phyloP scores from a whole-genome alignment of 2,329 filamentous ascomycete genomes.

The Fusarium setosum region DNA sequence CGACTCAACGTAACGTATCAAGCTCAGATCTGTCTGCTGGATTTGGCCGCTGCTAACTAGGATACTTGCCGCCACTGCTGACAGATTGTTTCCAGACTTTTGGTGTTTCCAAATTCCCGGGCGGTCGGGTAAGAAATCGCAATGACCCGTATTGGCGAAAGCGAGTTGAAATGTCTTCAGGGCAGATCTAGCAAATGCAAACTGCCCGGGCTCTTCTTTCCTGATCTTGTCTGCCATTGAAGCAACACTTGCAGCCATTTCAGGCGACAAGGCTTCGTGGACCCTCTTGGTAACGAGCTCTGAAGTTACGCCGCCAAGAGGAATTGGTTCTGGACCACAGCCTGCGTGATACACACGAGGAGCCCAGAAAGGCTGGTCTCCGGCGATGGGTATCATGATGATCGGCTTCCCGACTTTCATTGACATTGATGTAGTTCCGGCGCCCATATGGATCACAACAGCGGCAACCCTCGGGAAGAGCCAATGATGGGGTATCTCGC shows the following conservation, averaged over 20 bases:
- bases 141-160: background rate
- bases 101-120: background rate
- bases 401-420: background rate
- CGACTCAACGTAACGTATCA: background rate
- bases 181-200: background rate
- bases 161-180: background rate
- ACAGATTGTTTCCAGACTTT: background rate
- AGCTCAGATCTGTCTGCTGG: background rate
- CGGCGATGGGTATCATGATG: background rate
- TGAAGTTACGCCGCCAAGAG: background rate
- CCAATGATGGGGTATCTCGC: background rate
- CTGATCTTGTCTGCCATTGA: background rate
- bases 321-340: background rate
- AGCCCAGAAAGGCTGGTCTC: background rate
- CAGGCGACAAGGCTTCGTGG: background rate
- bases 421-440: background rate
- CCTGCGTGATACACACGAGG: background rate
- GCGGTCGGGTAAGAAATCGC: background rate
- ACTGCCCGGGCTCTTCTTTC: background rate
- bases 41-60: background rate
- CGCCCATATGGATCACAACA: background rate
- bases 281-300: background rate
- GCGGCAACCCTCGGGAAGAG: background rate
- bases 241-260: background rate
- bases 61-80: background rate